Evolutionary conservation across 495 filamentous ascomycete species (phyloP).

Genomic region (Penicillium atrosanguineum): DNA sequence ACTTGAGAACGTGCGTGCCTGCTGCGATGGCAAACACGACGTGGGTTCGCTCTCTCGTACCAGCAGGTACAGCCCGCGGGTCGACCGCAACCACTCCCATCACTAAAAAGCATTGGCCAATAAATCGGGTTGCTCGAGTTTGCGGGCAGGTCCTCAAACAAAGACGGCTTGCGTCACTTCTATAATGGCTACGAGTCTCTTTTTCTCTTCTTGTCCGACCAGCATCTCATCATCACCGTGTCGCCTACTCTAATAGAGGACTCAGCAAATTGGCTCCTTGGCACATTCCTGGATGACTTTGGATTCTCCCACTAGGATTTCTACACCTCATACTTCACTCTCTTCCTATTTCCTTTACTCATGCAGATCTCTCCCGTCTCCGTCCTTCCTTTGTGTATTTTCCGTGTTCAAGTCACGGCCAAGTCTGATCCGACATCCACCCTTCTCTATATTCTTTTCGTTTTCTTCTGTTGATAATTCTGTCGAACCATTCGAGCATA

Average conservation of each 20-base stretch:
- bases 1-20: conserved; percentile 93
- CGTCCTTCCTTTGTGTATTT: conserved; percentile 19
- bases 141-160: conserved; percentile 31
- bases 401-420: conserved; percentile 10
- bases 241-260: conserved; percentile 11
- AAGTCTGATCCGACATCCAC: conserved; percentile 16
- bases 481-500: conserved; percentile 5
- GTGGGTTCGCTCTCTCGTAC: conserved; percentile 49
- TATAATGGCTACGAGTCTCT: conserved; percentile 34
- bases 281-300: conserved; percentile 4
- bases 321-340: not conserved
- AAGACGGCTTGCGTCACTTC: conserved; percentile 20
- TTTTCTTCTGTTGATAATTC: conserved; percentile 28
- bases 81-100: conserved; percentile 41
- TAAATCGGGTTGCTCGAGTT: conserved; percentile 25
- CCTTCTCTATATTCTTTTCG: conserved; percentile 10
- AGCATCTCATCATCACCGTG: conserved; percentile 2
- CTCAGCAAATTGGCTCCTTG: conserved; percentile 1
- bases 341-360: conserved; percentile 13
- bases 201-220: conserved; percentile 23
- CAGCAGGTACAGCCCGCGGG: conserved; percentile 43
- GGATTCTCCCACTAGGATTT: not conserved
- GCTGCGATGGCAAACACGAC: conserved; percentile 83
- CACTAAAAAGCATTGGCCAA: conserved; percentile 26
- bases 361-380: conserved; percentile 13